Evolutionary conservation across 306 rosid species (phyloP), one percentile per base, ranked within the genome.

Genomic region (Sechiopsis laciniata): DNA sequence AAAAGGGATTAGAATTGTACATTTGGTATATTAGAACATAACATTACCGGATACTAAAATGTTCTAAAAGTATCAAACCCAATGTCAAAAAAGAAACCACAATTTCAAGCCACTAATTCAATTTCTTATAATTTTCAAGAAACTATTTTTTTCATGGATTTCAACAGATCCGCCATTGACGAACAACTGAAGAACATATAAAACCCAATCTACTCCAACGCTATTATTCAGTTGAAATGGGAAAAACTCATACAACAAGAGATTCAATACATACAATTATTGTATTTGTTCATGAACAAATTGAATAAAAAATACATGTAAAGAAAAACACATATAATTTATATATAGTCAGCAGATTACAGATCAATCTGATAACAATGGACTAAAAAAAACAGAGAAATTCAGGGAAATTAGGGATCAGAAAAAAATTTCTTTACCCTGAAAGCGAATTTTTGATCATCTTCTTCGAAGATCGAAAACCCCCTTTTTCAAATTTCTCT

Each of bases 341-440:
- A 62, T 64, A 37, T 40, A 13, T 45, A 13, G 3, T 69, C 20
- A 51, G 57, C 73, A 55, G 63, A 72, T 72, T 72, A 53, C 52
- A 72, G 42, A 72, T 72, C 76, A 16, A 72, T 72, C 76, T 32
- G 40, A 72, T 26, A 19, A 32, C 32, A 37, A 72, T 26, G 75
- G 48, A 72, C 26, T 15, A 26, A 4, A 2, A 71, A 32, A 32
- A 32, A 32, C 37, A 32, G 24, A 17, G 5, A 15, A 12, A 51
- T 16, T 53, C 4, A 2, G 62, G 19, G 29, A 13, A 19, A 64
- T 64, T 64, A 32, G 8, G 70, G 50, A 63, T 35, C 21, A 32
- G 51, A 37, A 61, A 2, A 59, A 11, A 59, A 17, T 10, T 66
- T 45, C 55, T 17, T 67, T 46, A 42, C 72, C 55, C 71, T 12